phyloP scores from a whole-genome alignment of 192 early-diverging fungal genomes.

The Linnemannia zychae region DNA sequence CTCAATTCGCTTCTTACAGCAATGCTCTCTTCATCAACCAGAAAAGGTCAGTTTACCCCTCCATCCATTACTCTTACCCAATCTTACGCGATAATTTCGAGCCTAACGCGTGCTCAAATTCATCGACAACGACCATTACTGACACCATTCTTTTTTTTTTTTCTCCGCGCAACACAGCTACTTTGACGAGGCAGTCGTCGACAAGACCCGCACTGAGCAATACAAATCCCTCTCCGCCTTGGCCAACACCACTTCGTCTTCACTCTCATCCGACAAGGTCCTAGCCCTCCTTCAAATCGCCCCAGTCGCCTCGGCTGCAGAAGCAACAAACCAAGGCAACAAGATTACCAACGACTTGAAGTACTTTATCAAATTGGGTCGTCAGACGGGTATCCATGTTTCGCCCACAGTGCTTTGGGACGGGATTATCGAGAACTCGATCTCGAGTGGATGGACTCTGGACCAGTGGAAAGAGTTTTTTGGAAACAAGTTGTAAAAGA shows the following conservation, averaged over 20 bases:
- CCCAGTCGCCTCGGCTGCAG: constrained; percentile 45
- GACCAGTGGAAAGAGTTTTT: constrained; percentile 76
- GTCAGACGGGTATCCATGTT: constrained; percentile 83
- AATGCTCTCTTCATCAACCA: constrained; percentile 72
- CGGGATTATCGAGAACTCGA: constrained; percentile 71
- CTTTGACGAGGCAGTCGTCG: constrained; percentile 75
- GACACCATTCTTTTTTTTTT: background rate
- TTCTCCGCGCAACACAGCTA: constrained; percentile 33
- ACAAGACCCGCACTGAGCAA: constrained; percentile 66
- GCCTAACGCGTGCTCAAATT: background rate
- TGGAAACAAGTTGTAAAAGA: constrained; percentile 45
- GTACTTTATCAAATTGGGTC: constrained; percentile 72
- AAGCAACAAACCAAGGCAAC: constrained; percentile 74
- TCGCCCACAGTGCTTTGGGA: constrained; percentile 82
- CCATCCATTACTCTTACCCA: background rate
- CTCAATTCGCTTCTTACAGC: constrained; percentile 67
- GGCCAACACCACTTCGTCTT: constrained; percentile 62
- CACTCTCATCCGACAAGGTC: constrained; percentile 47
- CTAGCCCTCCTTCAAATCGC: constrained; percentile 61
- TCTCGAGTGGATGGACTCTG: constrained; percentile 77
- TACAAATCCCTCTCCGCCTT: constrained; percentile 66
- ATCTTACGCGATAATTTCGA: background rate
- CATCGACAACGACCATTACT: background rate
- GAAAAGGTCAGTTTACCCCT: constrained; percentile 54
- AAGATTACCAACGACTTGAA: constrained; percentile 78